phyloP scores from a whole-genome alignment of 139 green algal species.

The Chlorella sp. region DNA sequence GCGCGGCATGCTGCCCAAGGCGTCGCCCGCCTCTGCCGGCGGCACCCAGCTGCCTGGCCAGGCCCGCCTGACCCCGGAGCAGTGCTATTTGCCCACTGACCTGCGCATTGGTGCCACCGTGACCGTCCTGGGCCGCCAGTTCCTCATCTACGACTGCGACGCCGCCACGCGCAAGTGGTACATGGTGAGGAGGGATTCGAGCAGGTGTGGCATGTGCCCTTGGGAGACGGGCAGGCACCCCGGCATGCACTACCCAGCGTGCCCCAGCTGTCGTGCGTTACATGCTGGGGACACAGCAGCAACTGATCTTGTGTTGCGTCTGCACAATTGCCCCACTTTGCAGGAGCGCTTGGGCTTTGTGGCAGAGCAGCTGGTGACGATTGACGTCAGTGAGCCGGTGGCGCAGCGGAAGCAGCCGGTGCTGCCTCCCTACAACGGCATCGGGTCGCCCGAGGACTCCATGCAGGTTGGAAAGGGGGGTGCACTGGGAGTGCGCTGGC shows the following conservation, averaged over 20 bases:
- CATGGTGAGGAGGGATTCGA: not conserved
- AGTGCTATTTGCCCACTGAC: conserved; percentile 79
- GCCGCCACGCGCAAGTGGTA: conserved; percentile 86
- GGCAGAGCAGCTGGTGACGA: conserved; percentile 61
- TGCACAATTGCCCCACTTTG: not conserved
- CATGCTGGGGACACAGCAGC: not conserved
- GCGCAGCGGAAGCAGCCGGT: conserved; percentile 47
- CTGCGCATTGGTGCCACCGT: conserved; percentile 81
- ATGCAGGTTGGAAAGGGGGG: conserved; percentile 28
- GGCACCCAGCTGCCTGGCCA: conserved; percentile 10
- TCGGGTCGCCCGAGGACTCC: conserved; percentile 83
- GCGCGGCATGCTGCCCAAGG: conserved; percentile 80
- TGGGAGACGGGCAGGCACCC: not conserved
- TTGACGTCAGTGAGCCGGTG: conserved; percentile 73
- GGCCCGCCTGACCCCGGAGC: conserved; percentile 23
- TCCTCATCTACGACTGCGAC: conserved; percentile 90
- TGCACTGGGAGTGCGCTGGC: too few species aligned
- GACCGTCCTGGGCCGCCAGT: conserved; percentile 77
- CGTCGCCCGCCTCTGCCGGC: not conserved
- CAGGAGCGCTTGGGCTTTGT: conserved; percentile 72
- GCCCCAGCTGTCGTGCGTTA: too few species aligned
- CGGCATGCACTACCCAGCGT: not conserved
- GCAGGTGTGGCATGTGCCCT: too few species aligned
- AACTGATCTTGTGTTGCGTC: too few species aligned
- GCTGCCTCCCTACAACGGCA: conserved; percentile 85